A percentile compares a stretch with the other conserved stretches of the same genome.
phyloP scores from a whole-genome alignment of 345 rosid species.

The Salix brachista region DNA sequence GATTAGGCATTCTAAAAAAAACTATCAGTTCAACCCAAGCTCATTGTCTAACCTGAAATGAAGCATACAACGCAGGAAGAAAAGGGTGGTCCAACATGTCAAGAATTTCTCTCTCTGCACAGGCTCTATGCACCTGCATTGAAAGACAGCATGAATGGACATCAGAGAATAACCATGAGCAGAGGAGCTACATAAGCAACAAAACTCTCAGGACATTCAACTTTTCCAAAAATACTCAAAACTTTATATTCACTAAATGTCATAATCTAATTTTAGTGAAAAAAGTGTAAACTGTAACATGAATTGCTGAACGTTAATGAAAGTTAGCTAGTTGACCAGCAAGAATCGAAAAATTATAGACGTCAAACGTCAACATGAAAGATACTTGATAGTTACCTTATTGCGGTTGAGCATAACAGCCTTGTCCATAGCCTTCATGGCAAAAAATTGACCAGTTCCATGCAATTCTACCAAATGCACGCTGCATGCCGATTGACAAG shows the following conservation, averaged over 20 bases:
- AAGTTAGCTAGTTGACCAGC: too few relatives aligned
- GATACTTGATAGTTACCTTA: slow-evolving; percentile 42
- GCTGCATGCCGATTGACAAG: slow-evolving; percentile 37
- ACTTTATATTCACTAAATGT: too few relatives aligned
- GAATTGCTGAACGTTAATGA: too few relatives aligned
- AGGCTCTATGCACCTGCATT: slow-evolving; percentile 88
- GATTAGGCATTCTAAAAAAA: not conserved
- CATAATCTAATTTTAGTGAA: not conserved
- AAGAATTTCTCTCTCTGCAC: slow-evolving; percentile 92
- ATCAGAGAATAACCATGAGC: not conserved
- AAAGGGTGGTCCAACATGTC: slow-evolving; percentile 97
- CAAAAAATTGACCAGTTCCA: slow-evolving; percentile 67
- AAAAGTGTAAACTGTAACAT: not conserved
- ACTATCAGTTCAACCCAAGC: not conserved
- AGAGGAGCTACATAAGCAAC: not conserved
- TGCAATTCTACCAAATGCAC: slow-evolving; percentile 85
- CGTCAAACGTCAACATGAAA: too few relatives aligned
- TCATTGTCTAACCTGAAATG: slow-evolving; percentile 65
- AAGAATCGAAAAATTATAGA: too few relatives aligned
- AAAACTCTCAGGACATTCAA: too few relatives aligned
- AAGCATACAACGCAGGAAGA: slow-evolving; percentile 95
- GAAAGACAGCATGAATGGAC: not conserved
- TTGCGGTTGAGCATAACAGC: slow-evolving; percentile 82
- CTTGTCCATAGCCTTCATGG: slow-evolving; percentile 99
- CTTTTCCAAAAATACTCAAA: too few relatives aligned